Conservation (phyloP, 306 rosid genomes). For the Lathyrus tuberosus region DNA sequence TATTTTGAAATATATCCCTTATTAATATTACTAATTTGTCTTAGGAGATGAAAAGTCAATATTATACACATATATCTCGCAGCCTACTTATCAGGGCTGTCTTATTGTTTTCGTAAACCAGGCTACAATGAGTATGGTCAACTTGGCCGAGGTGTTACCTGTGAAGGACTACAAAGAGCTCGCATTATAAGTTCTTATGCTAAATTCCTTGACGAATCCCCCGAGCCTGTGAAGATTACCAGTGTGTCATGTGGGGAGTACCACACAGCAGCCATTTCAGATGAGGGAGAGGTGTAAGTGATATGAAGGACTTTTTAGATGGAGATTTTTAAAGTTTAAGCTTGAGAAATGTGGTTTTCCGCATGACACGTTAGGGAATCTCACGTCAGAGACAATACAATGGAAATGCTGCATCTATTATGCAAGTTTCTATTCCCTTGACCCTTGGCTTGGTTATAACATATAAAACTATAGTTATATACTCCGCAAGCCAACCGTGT, state of each 20-base stretch:
- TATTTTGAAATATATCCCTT: neutral
- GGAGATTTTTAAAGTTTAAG: slow-evolving; percentile 66
- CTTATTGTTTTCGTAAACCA: slow-evolving; percentile 66
- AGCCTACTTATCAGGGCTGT: slow-evolving; percentile 42
- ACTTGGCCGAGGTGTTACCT: slow-evolving; percentile 93
- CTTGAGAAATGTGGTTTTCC: slow-evolving; percentile 69
- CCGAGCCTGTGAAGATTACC: slow-evolving; percentile 88
- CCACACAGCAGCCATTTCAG: slow-evolving; percentile 92
- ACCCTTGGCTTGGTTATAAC: slow-evolving; percentile 45
- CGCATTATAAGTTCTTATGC: slow-evolving; percentile 77
- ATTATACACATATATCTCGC: neutral
- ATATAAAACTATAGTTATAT: slow-evolving; percentile 30
- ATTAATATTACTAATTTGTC: no score
- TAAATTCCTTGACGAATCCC: slow-evolving; percentile 91
- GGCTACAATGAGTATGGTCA: slow-evolving; percentile 98
- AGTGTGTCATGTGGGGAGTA: slow-evolving; percentile 97
- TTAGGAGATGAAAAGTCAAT: neutral
- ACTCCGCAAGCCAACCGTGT: slow-evolving; percentile 26
- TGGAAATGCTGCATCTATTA: slow-evolving; percentile 62
- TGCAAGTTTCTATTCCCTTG: slow-evolving; percentile 65
- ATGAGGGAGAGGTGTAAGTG: slow-evolving; percentile 97
- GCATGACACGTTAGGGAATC: slow-evolving; percentile 67
- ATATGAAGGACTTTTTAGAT: slow-evolving; percentile 60
- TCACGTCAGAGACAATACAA: slow-evolving; percentile 59
- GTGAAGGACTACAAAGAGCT: slow-evolving; percentile 92